Percentiles rank a stretch among this genome's conserved stretches.
Evolutionary conservation across 495 filamentous ascomycete genomes (phyloP).

Genomic region (Amphirosellinia nigrospora): DNA sequence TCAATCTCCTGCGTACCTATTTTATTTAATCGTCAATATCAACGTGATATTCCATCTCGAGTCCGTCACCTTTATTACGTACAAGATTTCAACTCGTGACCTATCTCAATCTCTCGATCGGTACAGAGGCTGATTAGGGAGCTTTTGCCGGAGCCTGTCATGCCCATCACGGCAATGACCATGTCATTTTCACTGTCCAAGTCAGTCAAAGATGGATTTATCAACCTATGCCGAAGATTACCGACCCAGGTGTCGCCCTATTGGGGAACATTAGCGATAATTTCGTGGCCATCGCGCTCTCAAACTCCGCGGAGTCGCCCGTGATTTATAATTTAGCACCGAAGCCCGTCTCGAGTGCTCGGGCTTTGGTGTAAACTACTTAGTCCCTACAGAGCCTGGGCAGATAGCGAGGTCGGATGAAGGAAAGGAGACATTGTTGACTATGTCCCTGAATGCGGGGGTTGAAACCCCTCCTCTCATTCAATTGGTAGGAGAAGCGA

Average conservation of each 20-base stretch:
- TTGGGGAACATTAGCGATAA: neutral
- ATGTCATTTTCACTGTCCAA: slow-evolving; percentile 19
- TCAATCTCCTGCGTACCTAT: slow-evolving; percentile 46
- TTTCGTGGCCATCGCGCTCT: neutral
- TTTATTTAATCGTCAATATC: neutral
- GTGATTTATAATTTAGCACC: neutral
- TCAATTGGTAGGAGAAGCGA: neutral
- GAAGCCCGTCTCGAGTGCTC: neutral
- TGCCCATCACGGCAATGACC: slow-evolving; percentile 51
- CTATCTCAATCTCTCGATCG: slow-evolving; percentile 29
- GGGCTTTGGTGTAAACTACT: no score
- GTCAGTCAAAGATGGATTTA: neutral
- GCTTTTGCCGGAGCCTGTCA: slow-evolving; percentile 49
- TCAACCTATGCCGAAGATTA: neutral
- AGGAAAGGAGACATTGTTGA: neutral
- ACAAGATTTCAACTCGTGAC: slow-evolving; percentile 39
- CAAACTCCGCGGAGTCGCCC: neutral
- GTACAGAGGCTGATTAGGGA: slow-evolving; percentile 43
- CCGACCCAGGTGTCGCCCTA: neutral
- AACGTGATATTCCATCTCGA: neutral
- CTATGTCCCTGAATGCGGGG: neutral
- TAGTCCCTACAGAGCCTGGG: neutral
- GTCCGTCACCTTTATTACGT: slow-evolving; percentile 7
- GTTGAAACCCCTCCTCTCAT: neutral
- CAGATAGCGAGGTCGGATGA: neutral